Evolutionary conservation across 768 basidiomycete species (phyloP), one percentile per base, ranked within the genome.

Genomic region (Amanita muscaria): DNA sequence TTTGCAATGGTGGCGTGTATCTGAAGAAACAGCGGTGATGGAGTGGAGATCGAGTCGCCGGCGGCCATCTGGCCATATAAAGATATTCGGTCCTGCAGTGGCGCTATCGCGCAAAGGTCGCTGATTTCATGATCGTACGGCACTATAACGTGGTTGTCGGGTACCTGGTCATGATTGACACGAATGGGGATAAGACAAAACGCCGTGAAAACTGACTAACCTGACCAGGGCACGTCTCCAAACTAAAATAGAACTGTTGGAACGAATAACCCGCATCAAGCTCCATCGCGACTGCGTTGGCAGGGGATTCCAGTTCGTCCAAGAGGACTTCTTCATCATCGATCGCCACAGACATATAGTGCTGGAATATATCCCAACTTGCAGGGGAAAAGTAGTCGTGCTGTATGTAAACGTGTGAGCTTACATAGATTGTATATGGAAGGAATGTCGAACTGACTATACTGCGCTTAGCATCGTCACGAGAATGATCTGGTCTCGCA

Each of bases 321-420:
- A 45, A 27, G 15, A 45, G 24, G 1, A 3, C 7, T 22, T 45
- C 25, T 19, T 45, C 44, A 16, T 30, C 34, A 1, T 37, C 16
- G 15, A 31, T 14, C n/a, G 44, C 4, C 8, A 38, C 14, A 1
- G 35, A 27, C 19, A 27, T 16, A 23, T 37, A 45, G 12, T 45
- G 16, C 38, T 38, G 44, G 16, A 45, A 21, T 25, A 45, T 45
- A 31, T 45, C 36, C 44, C 44, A 45, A n/a, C 35, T 37, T n/a
- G 25, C 30, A 14, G 24, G 5, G 6, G 44, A 38, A 35, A 45
- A 45, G 15, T 45, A 45, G 12, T 38, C 24, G 33, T 45, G 15
- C 44, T 45, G 9, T 3, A 7, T 21, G 10, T 14, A 32, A 22
- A 14, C n/a, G 32, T 25, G 23, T 38, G 11, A 45, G 35, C 15